Percentiles rank a stretch among this genome's conserved stretches.
Evolutionary conservation across 768 basidiomycete genomes (phyloP).

Genomic region (Pleurotus ostreatus): DNA sequence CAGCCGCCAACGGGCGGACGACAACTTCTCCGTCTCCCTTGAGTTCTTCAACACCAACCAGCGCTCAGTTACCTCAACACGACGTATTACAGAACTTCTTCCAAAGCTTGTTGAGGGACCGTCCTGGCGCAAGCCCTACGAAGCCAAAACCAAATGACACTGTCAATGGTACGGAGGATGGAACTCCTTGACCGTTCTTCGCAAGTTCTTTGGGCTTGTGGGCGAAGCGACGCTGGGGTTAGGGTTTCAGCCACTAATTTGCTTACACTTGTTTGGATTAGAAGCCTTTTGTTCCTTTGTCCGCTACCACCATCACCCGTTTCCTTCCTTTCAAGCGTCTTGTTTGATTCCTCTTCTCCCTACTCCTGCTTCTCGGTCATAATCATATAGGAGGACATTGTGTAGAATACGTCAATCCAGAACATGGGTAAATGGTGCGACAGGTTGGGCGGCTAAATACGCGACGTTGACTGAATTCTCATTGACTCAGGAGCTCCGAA

Average conservation of each 20-base stretch:
- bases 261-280: slow-evolving; percentile 9
- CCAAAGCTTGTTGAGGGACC: slow-evolving; percentile 74
- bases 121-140: slow-evolving; percentile 25
- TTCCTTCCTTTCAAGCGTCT: background rate
- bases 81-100: slow-evolving; percentile 88
- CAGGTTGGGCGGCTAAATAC: slow-evolving; percentile 7
- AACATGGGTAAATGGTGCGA: slow-evolving; percentile 74
- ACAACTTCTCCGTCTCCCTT: slow-evolving; percentile 32
- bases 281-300: slow-evolving; percentile 2
- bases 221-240: background rate
- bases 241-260: slow-evolving; percentile 9
- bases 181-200: slow-evolving; percentile 21
- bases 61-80: slow-evolving; percentile 62
- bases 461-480: background rate
- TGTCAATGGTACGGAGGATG: slow-evolving; percentile 32
- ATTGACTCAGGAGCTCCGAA: slow-evolving; percentile 55
- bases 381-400: background rate
- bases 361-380: background rate
- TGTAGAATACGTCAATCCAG: slow-evolving; percentile 5
- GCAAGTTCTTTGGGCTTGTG: slow-evolving; percentile 10
- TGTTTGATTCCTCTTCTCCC: slow-evolving; percentile 4
- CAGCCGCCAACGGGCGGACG: slow-evolving; percentile 23
- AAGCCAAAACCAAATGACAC: slow-evolving; percentile 29
- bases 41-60: slow-evolving; percentile 38
- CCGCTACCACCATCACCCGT: slow-evolving; percentile 10